phyloP scores from a whole-genome alignment of 2,329 filamentous ascomycete species.

The Curvularia sp. region DNA sequence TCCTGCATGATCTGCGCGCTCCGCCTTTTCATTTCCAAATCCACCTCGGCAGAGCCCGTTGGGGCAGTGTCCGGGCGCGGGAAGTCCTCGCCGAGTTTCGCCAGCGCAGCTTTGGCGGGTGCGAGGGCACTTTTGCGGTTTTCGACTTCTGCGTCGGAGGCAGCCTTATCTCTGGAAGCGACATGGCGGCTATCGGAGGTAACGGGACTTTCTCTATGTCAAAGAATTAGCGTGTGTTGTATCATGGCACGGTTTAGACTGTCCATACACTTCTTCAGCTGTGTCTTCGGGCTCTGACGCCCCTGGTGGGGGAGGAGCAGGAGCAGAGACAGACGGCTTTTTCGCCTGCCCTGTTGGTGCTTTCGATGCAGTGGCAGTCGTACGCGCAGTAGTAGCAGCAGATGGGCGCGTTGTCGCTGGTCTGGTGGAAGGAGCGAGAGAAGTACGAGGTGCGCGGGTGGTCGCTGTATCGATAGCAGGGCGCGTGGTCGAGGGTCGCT shows the following conservation, averaged over 20 bases:
- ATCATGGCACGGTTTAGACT: neutral
- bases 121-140: slow-evolving; percentile 34
- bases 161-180: slow-evolving; percentile 43
- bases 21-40: slow-evolving; percentile 42
- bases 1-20: slow-evolving; percentile 49
- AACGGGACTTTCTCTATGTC: slow-evolving; percentile 29
- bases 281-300: slow-evolving; percentile 16
- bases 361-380: slow-evolving; percentile 30
- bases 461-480: slow-evolving; percentile 33
- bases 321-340: slow-evolving; percentile 37
- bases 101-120: slow-evolving; percentile 39
- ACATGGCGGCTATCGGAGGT: slow-evolving; percentile 33
- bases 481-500: slow-evolving; percentile 41
- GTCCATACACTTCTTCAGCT: slow-evolving; percentile 17
- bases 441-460: slow-evolving; percentile 38
- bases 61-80: slow-evolving; percentile 45
- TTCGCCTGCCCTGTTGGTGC: slow-evolving; percentile 37
- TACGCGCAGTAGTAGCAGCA: slow-evolving; percentile 28
- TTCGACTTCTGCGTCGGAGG: slow-evolving; percentile 48
- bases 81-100: slow-evolving; percentile 39
- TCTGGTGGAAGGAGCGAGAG: slow-evolving; percentile 35
- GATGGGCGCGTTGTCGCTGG: slow-evolving; percentile 35
- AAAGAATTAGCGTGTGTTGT: neutral
- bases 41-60: slow-evolving; percentile 38
- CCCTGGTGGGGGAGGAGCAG: slow-evolving; percentile 19